phyloP scores from a whole-genome alignment of 164 flowering plant genomes.

The Sextonia rubra region DNA sequence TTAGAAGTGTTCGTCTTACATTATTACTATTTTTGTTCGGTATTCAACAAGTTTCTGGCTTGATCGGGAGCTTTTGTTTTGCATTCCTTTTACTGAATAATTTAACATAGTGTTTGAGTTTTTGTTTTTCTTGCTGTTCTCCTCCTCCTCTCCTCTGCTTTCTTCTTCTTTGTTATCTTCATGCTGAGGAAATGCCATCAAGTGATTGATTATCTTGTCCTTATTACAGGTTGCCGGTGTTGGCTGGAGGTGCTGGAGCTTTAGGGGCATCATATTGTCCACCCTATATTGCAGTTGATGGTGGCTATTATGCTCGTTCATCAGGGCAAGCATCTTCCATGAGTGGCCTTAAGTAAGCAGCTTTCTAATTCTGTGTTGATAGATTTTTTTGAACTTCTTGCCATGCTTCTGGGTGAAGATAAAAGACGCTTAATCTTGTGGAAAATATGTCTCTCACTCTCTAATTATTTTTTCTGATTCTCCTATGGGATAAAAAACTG shows the following conservation, averaged over 20 bases:
- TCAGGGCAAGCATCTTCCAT: constrained; percentile 58
- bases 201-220: neutral
- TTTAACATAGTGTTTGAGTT: no score
- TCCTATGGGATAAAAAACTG: no score
- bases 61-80: neutral
- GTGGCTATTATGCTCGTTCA: constrained; percentile 63
- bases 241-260: constrained; percentile 90
- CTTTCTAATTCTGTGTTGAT: neutral
- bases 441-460: neutral
- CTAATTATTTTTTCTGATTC: no score
- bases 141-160: neutral
- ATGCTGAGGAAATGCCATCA: neutral
- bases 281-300: constrained; percentile 83
- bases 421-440: neutral
- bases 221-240: constrained; percentile 68
- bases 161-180: neutral
- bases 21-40: neutral
- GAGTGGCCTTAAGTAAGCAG: constrained; percentile 52
- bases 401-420: neutral
- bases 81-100: neutral
- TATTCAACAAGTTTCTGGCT: neutral
- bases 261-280: constrained; percentile 68
- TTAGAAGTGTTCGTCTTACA: neutral
- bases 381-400: neutral
- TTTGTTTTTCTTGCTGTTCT: neutral